Evolutionary conservation across 148 eudicot genomes (phyloP).

Genomic region (Euryodendron excelsum): DNA sequence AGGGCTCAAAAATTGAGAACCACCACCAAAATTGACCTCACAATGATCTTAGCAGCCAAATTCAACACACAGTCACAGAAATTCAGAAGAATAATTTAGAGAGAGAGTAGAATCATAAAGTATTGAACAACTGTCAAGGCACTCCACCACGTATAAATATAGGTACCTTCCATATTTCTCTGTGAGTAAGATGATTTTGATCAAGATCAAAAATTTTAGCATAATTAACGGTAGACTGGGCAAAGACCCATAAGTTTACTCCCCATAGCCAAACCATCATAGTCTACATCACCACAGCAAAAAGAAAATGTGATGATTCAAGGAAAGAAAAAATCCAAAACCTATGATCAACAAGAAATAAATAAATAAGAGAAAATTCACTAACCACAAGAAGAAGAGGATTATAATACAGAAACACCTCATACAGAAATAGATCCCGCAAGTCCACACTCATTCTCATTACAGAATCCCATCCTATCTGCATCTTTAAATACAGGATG

Average conservation of each 20-base stretch:
- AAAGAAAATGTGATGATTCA: conserved; percentile 9
- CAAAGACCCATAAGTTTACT: conserved; percentile 85
- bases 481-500: conserved; percentile 14
- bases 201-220: conserved; percentile 91
- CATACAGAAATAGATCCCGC: conserved; percentile 88
- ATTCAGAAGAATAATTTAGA: background rate
- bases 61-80: background rate
- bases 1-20: background rate
- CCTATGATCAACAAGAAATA: background rate
- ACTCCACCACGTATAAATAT: background rate
- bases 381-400: conserved; percentile 94
- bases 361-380: conserved; percentile 10
- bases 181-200: conserved; percentile 76
- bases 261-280: conserved; percentile 96
- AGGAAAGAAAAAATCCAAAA: background rate
- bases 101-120: conserved; percentile 2
- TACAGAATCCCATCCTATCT: conserved; percentile 97
- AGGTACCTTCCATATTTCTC: conserved; percentile 92
- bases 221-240: conserved; percentile 69
- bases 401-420: conserved; percentile 94
- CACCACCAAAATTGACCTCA: background rate
- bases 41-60: background rate
- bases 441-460: conserved; percentile 95
- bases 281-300: conserved; percentile 55
- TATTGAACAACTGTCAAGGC: background rate